These are phyloP conservation scores for Ganoderma boninense DNA, from an alignment of 1,284 basidiomycete species.

Conservation along the genomic window DNA sequence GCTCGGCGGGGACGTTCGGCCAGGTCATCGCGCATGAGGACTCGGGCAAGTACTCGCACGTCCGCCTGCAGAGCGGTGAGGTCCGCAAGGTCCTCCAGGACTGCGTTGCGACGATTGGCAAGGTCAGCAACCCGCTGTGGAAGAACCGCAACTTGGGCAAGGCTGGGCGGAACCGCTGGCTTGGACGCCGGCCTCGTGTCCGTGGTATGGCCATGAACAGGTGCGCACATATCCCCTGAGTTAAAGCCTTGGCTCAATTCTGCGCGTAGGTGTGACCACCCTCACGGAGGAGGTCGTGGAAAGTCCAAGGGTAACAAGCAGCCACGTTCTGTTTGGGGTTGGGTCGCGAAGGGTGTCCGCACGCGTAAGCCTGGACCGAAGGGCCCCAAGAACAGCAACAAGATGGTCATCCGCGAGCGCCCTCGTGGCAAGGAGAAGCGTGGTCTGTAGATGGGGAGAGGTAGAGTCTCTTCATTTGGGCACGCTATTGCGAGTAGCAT, in stretches of 20 bases:
- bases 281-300: conserved; percentile 97
- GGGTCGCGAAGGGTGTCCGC: conserved; percentile 91
- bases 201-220: conserved; percentile 99
- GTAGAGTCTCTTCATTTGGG: conserved; percentile 2
- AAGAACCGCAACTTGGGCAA: conserved; percentile 89
- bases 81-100: conserved; percentile 86
- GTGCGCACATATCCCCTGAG: conserved; percentile 52
- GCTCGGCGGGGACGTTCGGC: conserved; percentile 89
- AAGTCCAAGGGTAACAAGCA: conserved; percentile 97
- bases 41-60: conserved; percentile 77
- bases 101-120: conserved; percentile 91
- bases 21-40: conserved; percentile 84
- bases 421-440: conserved; percentile 85
- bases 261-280: conserved; percentile 82
- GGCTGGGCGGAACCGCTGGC: conserved; percentile 90
- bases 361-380: conserved; percentile 92
- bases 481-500: conserved; percentile 14
- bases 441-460: conserved; percentile 30
- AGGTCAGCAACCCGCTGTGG: conserved; percentile 93
- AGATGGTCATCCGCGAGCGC: conserved; percentile 90
- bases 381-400: conserved; percentile 91
- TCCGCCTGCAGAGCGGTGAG: conserved; percentile 93
- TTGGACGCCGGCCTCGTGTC: conserved; percentile 88
- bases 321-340: conserved; percentile 91
- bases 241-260: conserved; percentile 12